Base-by-base conservation (phyloP, 129 eudicot genomes). In the Ambrosia artemisiifolia region DNA sequence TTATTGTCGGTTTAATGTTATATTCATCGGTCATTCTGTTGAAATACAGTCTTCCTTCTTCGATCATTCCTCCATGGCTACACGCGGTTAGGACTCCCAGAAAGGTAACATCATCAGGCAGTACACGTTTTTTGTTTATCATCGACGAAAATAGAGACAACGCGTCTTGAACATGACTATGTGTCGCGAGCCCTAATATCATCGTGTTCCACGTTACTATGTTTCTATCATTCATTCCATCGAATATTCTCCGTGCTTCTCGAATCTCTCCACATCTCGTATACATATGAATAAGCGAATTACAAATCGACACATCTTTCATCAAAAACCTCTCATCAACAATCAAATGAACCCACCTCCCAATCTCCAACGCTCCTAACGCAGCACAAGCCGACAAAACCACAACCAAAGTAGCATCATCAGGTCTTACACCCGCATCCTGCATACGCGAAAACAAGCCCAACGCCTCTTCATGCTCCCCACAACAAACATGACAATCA, bases 1-100 rank as follows among this genome's bases (percentile, higher is more conserved):
- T 80, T 70, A 80, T 83, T 24, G 71, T 67, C 9, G 84, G 88
- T 51, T 75, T 46, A 11, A 80, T 80, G n/a, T 53, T 16, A 57
- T 77, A 72, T 32, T 75, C 46, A 13, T 42, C 53, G 2, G 34
- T 72, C 89, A 85, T 82, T 57, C 34, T 32, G 18, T 72, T 49
- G 42, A 82, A 85, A 73, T 62, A 82, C 8, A 16, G 60, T 57
- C 75, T 75, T 63, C 88, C 88, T 75, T 77, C 73, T 66, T 86
- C 79, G 7, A 86, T 68, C 91, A 83, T 67, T 20, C 85, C 88
- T n/a, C 85, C 85, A 56, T 86, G 85, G 75, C 83, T 83, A 71
- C 91, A 86, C 2, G 91, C 91, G 11, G 78, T 77, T 43, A 83
- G 42, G 42, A 80, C 84, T 32, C 85, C 91, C 69, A 86, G 59